phyloP scores from a whole-genome alignment of 768 basidiomycete genomes.

The Suillus cothurnatus region DNA sequence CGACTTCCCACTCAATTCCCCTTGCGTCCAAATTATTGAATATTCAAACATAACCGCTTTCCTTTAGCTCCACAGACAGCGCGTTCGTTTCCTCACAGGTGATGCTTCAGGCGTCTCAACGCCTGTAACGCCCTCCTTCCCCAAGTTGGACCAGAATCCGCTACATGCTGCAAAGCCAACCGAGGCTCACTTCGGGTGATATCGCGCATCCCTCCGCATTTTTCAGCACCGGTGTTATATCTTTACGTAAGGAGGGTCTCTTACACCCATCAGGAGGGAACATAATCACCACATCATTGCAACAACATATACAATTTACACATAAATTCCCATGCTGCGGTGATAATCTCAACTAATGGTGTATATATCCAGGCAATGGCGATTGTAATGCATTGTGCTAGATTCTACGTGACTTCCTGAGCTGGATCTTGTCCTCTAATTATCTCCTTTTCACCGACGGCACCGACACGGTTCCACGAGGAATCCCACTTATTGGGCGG shows the following conservation, averaged over 20 bases:
- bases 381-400: slow-evolving; percentile 23
- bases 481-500: background rate
- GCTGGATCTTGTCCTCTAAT: background rate
- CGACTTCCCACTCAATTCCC: slow-evolving; percentile 17
- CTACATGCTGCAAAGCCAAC: slow-evolving; percentile 42
- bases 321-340: slow-evolving; percentile 18
- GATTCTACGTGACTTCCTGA: background rate
- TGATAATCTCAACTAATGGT: slow-evolving; percentile 35
- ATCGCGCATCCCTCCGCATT: background rate
- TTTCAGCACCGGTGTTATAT: background rate
- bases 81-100: slow-evolving; percentile 74
- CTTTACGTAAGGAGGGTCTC: background rate
- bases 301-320: background rate
- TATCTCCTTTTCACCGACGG: background rate
- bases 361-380: slow-evolving; percentile 29
- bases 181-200: slow-evolving; percentile 48
- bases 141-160: slow-evolving; percentile 47
- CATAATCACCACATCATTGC: slow-evolving; percentile 3
- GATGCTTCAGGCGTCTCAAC: slow-evolving; percentile 67
- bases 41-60: slow-evolving; percentile 3
- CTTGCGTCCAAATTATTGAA: slow-evolving; percentile 10
- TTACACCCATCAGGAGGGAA: slow-evolving; percentile 5
- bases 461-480: background rate
- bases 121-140: slow-evolving; percentile 60
- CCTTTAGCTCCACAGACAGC: slow-evolving; percentile 75